These are phyloP conservation scores for Mastigamoeba balamuthi DNA, from an alignment of 78 protist species.

Conservation along the genomic window DNA sequence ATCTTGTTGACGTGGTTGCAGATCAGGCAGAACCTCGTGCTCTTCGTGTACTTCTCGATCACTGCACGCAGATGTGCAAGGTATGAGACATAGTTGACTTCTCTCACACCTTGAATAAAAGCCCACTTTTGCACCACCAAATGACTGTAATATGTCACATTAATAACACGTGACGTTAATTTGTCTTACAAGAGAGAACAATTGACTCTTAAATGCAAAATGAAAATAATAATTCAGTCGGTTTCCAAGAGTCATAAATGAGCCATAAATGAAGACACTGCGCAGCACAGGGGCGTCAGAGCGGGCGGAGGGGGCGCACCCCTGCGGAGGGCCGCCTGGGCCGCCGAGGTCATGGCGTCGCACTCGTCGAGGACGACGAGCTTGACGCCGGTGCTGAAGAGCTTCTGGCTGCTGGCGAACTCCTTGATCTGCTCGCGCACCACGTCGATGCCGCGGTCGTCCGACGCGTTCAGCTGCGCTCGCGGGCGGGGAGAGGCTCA, in stretches of 20 bases:
- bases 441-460: slow-evolving; percentile 97
- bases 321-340: slow-evolving; percentile 96
- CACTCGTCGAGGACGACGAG: slow-evolving; percentile 97
- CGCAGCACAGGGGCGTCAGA: no score
- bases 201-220: no score
- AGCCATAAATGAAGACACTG: no score
- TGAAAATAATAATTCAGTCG: no score
- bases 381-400: slow-evolving; percentile 77
- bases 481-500: background rate
- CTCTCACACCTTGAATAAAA: no score
- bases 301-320: background rate
- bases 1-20: slow-evolving; percentile 92
- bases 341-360: slow-evolving; percentile 92
- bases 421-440: slow-evolving; percentile 94
- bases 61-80: slow-evolving; percentile 11
- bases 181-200: no score
- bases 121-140: no score
- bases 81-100: no score
- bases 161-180: no score
- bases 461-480: slow-evolving; percentile 97
- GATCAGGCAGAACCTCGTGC: slow-evolving; percentile 91
- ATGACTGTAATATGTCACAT: background rate
- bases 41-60: slow-evolving; percentile 81
- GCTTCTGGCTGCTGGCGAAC: slow-evolving; percentile 93
- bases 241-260: no score